Evolutionary conservation across 2,329 filamentous ascomycete species (phyloP).

Genomic region (Claviceps citrina): DNA sequence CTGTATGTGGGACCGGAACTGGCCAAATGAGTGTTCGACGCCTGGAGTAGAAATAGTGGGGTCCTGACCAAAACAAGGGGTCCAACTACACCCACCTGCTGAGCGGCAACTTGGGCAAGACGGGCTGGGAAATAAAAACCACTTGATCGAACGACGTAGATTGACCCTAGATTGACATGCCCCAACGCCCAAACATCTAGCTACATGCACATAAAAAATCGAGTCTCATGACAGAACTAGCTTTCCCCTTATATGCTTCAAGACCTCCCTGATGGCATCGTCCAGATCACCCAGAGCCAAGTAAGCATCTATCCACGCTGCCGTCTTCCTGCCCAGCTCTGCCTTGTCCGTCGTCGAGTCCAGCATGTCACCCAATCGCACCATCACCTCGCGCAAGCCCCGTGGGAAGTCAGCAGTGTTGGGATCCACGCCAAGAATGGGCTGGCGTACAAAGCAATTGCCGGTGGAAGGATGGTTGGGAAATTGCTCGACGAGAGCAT

Average conservation of each 20-base stretch:
- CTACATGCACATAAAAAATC: neutral
- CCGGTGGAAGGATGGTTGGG: constrained; percentile 47
- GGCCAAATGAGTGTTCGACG: too few relatives aligned
- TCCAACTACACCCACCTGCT: too few relatives aligned
- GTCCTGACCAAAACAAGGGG: too few relatives aligned
- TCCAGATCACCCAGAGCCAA: constrained; percentile 36
- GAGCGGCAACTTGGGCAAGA: too few relatives aligned
- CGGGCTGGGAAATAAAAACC: too few relatives aligned
- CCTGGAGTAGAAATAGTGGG: too few relatives aligned
- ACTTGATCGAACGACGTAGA: too few relatives aligned
- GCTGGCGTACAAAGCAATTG: constrained; percentile 56
- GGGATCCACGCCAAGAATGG: constrained; percentile 49
- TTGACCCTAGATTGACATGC: too few relatives aligned
- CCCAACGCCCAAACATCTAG: neutral
- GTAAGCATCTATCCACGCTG: constrained; percentile 39
- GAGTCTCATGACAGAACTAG: constrained; percentile 8
- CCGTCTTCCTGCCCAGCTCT: constrained; percentile 32
- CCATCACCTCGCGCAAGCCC: constrained; percentile 50
- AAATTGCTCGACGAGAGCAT: constrained; percentile 42
- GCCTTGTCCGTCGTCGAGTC: constrained; percentile 29
- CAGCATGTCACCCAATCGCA: constrained; percentile 39
- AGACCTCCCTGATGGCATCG: constrained; percentile 36
- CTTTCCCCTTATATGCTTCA: constrained; percentile 34
- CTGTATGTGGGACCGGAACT: constrained; percentile 1
- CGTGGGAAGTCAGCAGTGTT: constrained; percentile 56